These are phyloP conservation scores for Epichloe uncinata DNA, from an alignment of 2,329 filamentous ascomycete genomes.

Conservation along the genomic window DNA sequence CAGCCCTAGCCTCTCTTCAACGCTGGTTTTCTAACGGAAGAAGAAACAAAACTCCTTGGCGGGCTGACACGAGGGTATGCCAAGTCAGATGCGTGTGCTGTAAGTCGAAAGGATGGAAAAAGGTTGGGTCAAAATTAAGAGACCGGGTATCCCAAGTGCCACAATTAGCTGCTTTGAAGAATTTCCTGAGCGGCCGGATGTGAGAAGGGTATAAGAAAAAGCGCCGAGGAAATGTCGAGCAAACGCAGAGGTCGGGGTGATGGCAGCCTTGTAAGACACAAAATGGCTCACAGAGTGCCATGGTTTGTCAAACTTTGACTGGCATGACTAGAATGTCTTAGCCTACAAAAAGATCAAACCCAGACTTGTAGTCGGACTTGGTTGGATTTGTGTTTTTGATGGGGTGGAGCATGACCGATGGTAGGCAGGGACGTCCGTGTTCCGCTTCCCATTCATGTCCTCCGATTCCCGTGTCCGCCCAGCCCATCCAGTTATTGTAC, in stretches of 20 bases:
- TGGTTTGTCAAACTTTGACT: not conserved
- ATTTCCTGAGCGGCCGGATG: no score
- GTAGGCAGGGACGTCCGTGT: constrained; percentile 44
- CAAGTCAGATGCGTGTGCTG: not conserved
- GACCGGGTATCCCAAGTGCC: not conserved
- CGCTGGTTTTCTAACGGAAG: no score
- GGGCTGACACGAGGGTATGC: not conserved
- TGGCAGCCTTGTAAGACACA: not conserved
- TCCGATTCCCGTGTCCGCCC: constrained; percentile 40
- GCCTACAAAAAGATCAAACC: constrained; percentile 25
- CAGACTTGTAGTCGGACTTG: constrained; percentile 26
- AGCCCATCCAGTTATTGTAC: constrained; percentile 52
- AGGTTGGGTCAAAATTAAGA: not conserved
- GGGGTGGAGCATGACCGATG: constrained; percentile 45
- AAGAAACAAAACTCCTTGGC: not conserved
- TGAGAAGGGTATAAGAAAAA: not conserved
- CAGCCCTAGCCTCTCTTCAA: not conserved
- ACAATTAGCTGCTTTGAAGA: no score
- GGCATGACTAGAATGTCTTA: constrained; percentile 11
- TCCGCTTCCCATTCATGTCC: constrained; percentile 41
- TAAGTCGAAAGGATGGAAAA: not conserved
- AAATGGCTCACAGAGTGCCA: not conserved
- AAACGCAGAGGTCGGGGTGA: not conserved
- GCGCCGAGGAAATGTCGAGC: not conserved
- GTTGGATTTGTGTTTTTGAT: constrained; percentile 45